Evolutionary conservation across 495 filamentous ascomycete species (phyloP).

Genomic region (Penicillium malachiteum): DNA sequence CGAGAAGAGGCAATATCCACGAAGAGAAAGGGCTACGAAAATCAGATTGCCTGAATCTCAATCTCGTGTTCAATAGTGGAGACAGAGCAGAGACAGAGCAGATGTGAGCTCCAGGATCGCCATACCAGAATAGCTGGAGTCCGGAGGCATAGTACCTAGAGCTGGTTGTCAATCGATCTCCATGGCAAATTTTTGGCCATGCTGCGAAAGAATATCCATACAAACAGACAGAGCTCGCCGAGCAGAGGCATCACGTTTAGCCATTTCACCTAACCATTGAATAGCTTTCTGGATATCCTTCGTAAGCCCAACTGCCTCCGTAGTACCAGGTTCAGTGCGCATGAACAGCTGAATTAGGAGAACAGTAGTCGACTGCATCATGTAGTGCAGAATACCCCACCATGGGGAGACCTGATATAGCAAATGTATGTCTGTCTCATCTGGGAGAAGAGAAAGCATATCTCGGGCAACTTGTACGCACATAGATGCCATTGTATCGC

Average conservation of each 20-base stretch:
- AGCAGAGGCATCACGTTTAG: constrained; percentile 42
- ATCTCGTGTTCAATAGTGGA: no score
- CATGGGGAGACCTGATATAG: constrained; percentile 53
- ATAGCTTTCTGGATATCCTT: constrained; percentile 47
- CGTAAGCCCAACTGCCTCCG: constrained; percentile 38
- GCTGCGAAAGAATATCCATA: constrained; percentile 20
- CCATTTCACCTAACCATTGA: constrained; percentile 50
- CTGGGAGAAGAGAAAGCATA: constrained; percentile 49
- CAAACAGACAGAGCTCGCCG: constrained; percentile 42
- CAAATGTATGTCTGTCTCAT: constrained; percentile 27
- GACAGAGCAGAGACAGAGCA: not conserved
- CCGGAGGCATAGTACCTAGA: not conserved
- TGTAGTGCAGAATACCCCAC: constrained; percentile 60
- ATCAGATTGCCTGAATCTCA: no score
- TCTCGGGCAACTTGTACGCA: constrained; percentile 52
- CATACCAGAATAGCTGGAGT: not conserved
- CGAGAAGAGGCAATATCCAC: no score
- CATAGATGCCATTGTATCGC: constrained; percentile 44
- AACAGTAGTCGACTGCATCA: constrained; percentile 58
- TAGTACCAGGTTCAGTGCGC: constrained; percentile 34
- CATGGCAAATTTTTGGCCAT: not conserved
- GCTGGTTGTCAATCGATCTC: not conserved
- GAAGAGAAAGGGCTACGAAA: no score
- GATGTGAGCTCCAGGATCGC: not conserved
- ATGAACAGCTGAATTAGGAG: constrained; percentile 55